Evolutionary conservation across 208 protist genomes (phyloP).

Genomic region (Kentomonas sorsogonicus): DNA sequence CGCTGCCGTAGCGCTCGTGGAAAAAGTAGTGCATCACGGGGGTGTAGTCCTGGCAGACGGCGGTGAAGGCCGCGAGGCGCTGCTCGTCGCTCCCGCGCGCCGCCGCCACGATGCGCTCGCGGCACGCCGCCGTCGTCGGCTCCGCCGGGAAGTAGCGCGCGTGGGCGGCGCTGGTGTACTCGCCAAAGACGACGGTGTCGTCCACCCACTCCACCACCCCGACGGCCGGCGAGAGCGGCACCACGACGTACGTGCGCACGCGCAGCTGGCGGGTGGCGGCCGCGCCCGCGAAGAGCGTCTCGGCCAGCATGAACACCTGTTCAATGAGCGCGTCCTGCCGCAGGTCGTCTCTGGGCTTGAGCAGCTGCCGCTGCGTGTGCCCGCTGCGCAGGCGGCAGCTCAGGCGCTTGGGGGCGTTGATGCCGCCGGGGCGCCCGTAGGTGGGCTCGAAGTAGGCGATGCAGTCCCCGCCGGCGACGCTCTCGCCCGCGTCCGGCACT

Average conservation of each 20-base stretch:
- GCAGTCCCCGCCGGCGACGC: no score
- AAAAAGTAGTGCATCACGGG: constrained; percentile 96
- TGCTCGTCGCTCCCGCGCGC: constrained; percentile 14
- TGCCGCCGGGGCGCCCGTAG: constrained; percentile 87
- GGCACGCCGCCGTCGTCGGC: constrained; percentile 44
- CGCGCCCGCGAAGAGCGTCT: constrained; percentile 43
- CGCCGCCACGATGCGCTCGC: constrained; percentile 33
- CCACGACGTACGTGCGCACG: constrained; percentile 93
- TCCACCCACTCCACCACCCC: constrained; percentile 93
- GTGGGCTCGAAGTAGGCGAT: constrained; percentile 47
- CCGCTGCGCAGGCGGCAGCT: constrained; percentile 83
- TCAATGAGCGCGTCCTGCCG: constrained; percentile 96
- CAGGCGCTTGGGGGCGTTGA: constrained; percentile 94
- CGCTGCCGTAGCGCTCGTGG: constrained; percentile 71
- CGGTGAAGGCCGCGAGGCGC: constrained; percentile 40
- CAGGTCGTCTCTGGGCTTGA: constrained; percentile 92
- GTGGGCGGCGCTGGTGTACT: constrained; percentile 87
- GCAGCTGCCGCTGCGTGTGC: constrained; percentile 70
- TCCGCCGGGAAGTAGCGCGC: constrained; percentile 84
- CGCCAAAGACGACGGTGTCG: constrained; percentile 82
- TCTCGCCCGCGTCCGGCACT: no score
- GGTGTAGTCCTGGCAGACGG: constrained; percentile 80
- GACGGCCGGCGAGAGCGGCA: constrained; percentile 85
- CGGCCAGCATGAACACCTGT: constrained; percentile 91
- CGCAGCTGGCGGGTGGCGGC: constrained; percentile 18